Conservation (phyloP, 2,329 filamentous ascomycete genomes). For the Hypomyces rosellus region DNA sequence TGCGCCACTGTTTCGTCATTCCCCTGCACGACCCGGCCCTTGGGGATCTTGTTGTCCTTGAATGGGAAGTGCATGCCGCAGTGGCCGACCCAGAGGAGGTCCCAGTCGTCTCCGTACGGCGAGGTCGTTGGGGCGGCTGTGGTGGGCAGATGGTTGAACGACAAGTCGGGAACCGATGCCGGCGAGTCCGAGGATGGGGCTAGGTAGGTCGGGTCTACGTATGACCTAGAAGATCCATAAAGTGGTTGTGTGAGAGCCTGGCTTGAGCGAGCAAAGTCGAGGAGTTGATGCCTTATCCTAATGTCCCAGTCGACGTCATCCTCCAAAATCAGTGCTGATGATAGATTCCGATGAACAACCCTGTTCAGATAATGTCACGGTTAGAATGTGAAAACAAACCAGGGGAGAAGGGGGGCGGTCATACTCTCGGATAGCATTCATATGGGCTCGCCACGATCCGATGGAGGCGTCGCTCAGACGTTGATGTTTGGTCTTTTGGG, state of each 20-base stretch:
- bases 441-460: conserved; percentile 37
- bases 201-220: not conserved
- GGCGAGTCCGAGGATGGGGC: not conserved
- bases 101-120: conserved; percentile 44
- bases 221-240: not conserved
- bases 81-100: conserved; percentile 45
- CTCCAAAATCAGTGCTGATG: conserved; percentile 36
- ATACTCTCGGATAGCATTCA: conserved; percentile 28
- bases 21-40: not conserved
- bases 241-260: not conserved
- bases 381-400: not conserved
- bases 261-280: conserved; percentile 7
- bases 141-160: not conserved
- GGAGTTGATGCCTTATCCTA: conserved; percentile 22
- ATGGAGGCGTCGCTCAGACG: conserved; percentile 26
- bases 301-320: conserved; percentile 41
- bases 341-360: conserved; percentile 27
- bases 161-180: conserved; percentile 1
- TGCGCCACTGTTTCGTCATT: conserved; percentile 2
- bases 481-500: conserved; percentile 21
- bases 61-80: conserved; percentile 33
- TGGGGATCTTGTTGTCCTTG: not conserved
- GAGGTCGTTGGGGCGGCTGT: conserved; percentile 17
- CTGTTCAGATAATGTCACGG: conserved; percentile 8
- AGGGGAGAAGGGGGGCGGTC: conserved; percentile 1